Evolutionary conservation across 331 rosid genomes (phyloP), one percentile per base, ranked within the genome.

Genomic region (Cydonia oblonga): DNA sequence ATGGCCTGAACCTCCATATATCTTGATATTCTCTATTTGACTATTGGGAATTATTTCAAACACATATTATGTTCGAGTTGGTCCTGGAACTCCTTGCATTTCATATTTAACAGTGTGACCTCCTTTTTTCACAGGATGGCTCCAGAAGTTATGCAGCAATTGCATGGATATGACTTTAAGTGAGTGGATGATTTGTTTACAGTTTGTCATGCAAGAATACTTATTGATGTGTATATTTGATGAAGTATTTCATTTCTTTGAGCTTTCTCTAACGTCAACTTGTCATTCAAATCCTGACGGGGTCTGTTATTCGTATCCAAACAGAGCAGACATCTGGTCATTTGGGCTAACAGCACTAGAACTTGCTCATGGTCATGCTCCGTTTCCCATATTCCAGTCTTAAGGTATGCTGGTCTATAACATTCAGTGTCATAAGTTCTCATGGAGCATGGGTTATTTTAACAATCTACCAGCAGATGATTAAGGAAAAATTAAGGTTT

Each of bases 111-210:
- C 28, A 22, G 33, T 68, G 57, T 46, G 59, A n/a, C 19, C 25
- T 26, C 18, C 30, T 68, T n/a, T 68, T 15, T 29, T 22, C 28
- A 38, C 76, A 79, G 83, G 79, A 79, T 79, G 83, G 83, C 79
- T 63, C 76, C 83, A 6, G 83, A 79, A 74, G 83, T 79, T 61
- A 79, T 74, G 83, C 83, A 79, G 68, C 83, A 79, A 79, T 69
- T 79, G 63, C 79, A 79, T 58, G 83, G 83, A 52, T 79, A 79
- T 9, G 83, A 74, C 44, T 79, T 79, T 56, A 79, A 74, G 83
- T 79, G 66, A 79, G 83, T 68, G 53, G 75, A 9, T 6, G 22
- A 26, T 25, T 52, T 30, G 6, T 61, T 29, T 44, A 20, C 9
- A 4, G 42, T 54, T 65, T 18, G n/a, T 66, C 46, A 63, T 46